phyloP scores from a whole-genome alignment of 1,139 yeast species.

The Hyphopichia burtonii region DNA sequence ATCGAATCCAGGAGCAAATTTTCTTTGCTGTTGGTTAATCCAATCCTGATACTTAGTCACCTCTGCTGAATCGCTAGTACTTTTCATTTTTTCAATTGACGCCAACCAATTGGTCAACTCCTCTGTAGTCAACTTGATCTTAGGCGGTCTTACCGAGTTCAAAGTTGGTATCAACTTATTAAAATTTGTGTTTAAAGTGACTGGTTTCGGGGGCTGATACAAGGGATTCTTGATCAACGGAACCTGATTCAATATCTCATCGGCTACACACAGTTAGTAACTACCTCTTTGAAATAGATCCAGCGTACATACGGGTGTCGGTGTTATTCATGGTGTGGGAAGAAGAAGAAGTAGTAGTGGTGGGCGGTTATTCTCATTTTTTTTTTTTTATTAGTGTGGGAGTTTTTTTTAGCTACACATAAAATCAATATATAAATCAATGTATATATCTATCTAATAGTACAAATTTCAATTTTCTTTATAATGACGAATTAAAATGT shows the following conservation, averaged over 20 bases:
- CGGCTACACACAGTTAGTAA: slow-evolving; percentile 34
- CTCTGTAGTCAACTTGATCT: slow-evolving; percentile 25
- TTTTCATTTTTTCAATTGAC: slow-evolving; percentile 21
- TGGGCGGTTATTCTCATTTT: not conserved
- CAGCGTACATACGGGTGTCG: slow-evolving; percentile 20
- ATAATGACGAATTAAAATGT: slow-evolving; percentile 79
- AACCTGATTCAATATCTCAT: slow-evolving; percentile 51
- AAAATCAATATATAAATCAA: too few species aligned
- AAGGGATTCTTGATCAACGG: slow-evolving; percentile 59
- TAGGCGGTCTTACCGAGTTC: slow-evolving; percentile 39
- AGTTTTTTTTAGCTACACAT: too few species aligned
- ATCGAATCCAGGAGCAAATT: slow-evolving; percentile 46
- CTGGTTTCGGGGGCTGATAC: slow-evolving; percentile 56
- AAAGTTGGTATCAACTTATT: slow-evolving; percentile 39
- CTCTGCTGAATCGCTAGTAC: slow-evolving; percentile 12
- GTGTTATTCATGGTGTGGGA: slow-evolving; percentile 16
- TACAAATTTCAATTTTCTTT: slow-evolving; percentile 34
- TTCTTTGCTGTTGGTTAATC: slow-evolving; percentile 32
- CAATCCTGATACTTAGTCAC: slow-evolving; percentile 26
- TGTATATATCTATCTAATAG: too few species aligned
- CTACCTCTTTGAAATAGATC: too few species aligned
- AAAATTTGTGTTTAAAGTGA: slow-evolving; percentile 53
- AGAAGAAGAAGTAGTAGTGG: not conserved
- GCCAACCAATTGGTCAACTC: slow-evolving; percentile 31
- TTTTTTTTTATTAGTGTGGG: too few species aligned